Base-by-base conservation (phyloP, 352 stramenopile species). In the Chrysophaeum taylorii region DNA sequence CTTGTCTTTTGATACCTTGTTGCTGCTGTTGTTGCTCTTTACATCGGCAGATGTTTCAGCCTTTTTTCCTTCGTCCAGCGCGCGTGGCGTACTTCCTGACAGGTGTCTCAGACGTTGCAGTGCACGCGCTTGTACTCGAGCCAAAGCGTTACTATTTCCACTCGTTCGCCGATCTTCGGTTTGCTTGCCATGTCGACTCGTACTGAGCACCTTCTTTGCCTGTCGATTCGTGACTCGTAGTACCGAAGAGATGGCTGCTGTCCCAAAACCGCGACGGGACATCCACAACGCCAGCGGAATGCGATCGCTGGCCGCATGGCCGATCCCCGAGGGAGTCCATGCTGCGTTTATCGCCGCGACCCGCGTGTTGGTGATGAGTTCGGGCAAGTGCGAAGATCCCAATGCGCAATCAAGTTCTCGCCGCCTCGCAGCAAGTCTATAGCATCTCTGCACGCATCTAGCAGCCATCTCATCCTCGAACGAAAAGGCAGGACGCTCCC, bases 401-500 rank as follows among this genome's bases (percentile, higher is more conserved):
- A 66, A 18, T 2, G 2, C 33, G 12, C 31, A 9, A 2, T 23
- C 5, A n/a, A 66, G 27, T 2, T 66, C 57, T n/a, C 31, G 25
- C 14, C 35, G 14, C 35, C 7, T n/a, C 12, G 33, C 35, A n/a
- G 12, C 25, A 23, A 5, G 33, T 2, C 57, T 31, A 36, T 66
- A 66, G 1, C 12, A 9, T 18, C 18, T 2, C 18, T 45, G 33
- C 12, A 45, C 18, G 5, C 33, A 2, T 2, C 35, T 9, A 12
- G 4, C 27, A 7, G 57, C 57, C 14, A 21, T 5, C 14, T 66
- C 57, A 2, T 66, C 57, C 33, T 45, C 57, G 27, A 66, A 66
- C 33, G 23, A 18, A n/a, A 66, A 66, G 31, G 57, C 57, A 18
- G 57, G 57, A 31, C 57, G 57, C 33, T 66, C 33, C 57, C 57